These are phyloP conservation scores for Globisporangium sylvaticum DNA, from an alignment of 352 stramenopile genomes.

Conservation along the genomic window DNA sequence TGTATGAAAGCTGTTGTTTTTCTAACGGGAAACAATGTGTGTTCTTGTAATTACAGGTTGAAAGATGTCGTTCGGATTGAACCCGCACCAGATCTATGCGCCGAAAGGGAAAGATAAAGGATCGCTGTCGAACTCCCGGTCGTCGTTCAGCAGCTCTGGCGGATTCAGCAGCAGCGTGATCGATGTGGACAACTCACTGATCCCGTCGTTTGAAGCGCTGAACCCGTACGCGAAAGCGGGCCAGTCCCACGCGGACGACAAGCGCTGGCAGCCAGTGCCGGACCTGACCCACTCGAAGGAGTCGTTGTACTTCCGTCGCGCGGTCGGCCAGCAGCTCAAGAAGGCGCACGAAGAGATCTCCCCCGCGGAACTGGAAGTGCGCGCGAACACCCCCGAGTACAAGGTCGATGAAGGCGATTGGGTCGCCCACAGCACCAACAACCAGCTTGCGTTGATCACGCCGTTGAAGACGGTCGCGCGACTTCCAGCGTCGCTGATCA, in stretches of 20 bases:
- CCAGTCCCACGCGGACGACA: constrained; percentile 41
- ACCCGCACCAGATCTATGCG: constrained; percentile 12
- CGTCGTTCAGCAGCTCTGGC: constrained; percentile 5
- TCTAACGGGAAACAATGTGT: constrained; percentile 1
- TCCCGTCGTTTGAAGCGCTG: constrained; percentile 69
- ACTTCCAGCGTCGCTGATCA: constrained; percentile 69
- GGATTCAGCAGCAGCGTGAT: constrained; percentile 22
- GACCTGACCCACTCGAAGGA: constrained; percentile 80
- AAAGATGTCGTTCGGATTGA: constrained; percentile 30
- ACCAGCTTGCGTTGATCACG: constrained; percentile 76
- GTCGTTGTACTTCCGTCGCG: constrained; percentile 71
- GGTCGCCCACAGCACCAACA: constrained; percentile 82
- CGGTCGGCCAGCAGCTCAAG: constrained; percentile 71
- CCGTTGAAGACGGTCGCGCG: constrained; percentile 80
- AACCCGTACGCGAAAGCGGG: constrained; percentile 72
- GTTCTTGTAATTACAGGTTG: neutral
- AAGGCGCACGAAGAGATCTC: constrained; percentile 79
- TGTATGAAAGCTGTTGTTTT: neutral
- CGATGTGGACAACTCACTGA: constrained; percentile 38
- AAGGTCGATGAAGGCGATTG: constrained; percentile 83
- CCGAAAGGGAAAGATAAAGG: neutral
- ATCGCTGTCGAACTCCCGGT: neutral
- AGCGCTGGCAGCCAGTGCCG: constrained; percentile 73
- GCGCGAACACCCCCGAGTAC: constrained; percentile 88
- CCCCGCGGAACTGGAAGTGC: constrained; percentile 75